Evolutionary conservation across 352 stramenopile genomes (phyloP).

Genomic region (Phytopythium sindhum): DNA sequence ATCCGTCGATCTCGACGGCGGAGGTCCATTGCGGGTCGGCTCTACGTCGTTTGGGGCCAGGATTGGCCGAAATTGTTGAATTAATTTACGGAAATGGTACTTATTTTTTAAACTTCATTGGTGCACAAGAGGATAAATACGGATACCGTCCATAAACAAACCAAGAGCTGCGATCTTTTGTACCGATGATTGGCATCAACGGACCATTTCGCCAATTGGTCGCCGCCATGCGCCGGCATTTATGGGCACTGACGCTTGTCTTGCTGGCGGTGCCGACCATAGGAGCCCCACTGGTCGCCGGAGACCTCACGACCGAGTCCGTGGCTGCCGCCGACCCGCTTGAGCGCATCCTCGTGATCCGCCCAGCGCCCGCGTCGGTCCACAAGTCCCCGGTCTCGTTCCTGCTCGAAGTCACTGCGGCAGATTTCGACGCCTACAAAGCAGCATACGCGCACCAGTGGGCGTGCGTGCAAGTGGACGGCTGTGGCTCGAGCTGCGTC

Average conservation of each 20-base stretch:
- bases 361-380: conserved; percentile 11
- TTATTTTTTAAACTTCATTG: background rate
- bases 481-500: conserved; percentile 15
- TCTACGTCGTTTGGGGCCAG: background rate
- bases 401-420: conserved; percentile 12
- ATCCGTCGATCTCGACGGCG: no score
- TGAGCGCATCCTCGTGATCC: conserved; percentile 12
- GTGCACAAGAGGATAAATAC: background rate
- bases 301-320: background rate
- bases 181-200: background rate
- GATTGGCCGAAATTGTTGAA: background rate
- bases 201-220: background rate
- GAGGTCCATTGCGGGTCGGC: no score
- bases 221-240: background rate
- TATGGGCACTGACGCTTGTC: background rate
- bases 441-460: conserved; percentile 13
- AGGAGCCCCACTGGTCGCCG: background rate
- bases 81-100: background rate
- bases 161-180: background rate
- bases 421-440: conserved; percentile 13
- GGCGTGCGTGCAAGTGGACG: conserved; percentile 24
- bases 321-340: conserved; percentile 5
- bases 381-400: conserved; percentile 26
- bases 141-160: background rate
- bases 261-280: background rate